Evolutionary conservation across 495 filamentous ascomycete species (phyloP), one percentile per base, ranked within the genome.

Genomic region (Aspergillus coremiiformis): DNA sequence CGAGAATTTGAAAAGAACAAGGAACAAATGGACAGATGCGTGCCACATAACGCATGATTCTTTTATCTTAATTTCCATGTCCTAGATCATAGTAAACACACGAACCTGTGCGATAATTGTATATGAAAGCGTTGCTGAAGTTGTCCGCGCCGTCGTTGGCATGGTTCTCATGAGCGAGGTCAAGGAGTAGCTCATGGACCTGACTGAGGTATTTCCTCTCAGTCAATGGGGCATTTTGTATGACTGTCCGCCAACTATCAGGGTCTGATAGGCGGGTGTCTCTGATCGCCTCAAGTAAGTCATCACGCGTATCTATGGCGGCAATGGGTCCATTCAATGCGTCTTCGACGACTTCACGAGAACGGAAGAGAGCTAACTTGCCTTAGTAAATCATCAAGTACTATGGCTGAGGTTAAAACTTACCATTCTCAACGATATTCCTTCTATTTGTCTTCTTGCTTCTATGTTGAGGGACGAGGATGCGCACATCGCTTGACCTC

Each of bases 391-490:
- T 17, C 8, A 15, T 20, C 29, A 6, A 20, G 14, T 35, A 11
- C 27, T 56, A 14, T 59, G 39, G 23, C 24, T 2, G 14, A 27
- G 10, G 9, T 4, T 19, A 6, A 9, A n/a, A 54, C 66, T 53
- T 68, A 77, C 76, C 81, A 43, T 87, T 84, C 60, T 94, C 89
- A 21, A 96, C 84, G 30, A 97, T 87, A 24, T 84, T 84, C 49
- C 80, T 80, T 27, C 92, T 83, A 64, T 94, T 96, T 35, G 84
- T 84, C 71, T 96, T 98, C 68, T 96, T 96, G 63, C 82, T 86
- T 58, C 86, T 84, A 24, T 88, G 89, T 45, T 86, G 83, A 0
- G 86, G 80, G 1, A 87, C 72, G 1, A 97, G 78, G 23, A 97
- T 84, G 42, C 89, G 84, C 23, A 98, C 92, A 52, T 91, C 83